Conservation (phyloP, 306 rosid species). For the Glycyrrhiza uralensis region DNA sequence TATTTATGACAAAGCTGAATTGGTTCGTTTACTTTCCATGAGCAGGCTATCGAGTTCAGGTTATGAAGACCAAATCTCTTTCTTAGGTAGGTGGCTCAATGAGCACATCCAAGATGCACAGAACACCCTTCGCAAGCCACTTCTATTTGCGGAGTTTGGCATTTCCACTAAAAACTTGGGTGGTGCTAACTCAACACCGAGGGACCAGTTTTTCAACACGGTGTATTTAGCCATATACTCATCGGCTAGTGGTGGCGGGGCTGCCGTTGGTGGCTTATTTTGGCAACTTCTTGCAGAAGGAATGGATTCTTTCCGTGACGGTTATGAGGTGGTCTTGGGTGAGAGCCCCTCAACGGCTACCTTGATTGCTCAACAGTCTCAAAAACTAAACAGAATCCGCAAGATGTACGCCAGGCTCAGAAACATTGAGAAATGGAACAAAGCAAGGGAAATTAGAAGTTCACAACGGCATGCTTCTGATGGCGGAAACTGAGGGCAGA, state of each 20-base stretch:
- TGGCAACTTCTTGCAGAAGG: conserved; percentile 86
- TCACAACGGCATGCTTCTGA: not conserved
- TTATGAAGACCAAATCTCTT: conserved; percentile 58
- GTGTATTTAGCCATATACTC: conserved; percentile 69
- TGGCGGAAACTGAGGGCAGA: conserved; percentile 32
- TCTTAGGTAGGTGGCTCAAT: conserved; percentile 59
- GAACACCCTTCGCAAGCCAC: conserved; percentile 73
- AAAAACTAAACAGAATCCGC: conserved; percentile 50
- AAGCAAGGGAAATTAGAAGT: conserved; percentile 45
- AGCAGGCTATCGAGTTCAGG: conserved; percentile 62
- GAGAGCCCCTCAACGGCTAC: conserved; percentile 57
- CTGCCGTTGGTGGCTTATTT: conserved; percentile 76
- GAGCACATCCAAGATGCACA: conserved; percentile 86
- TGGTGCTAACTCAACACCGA: conserved; percentile 38
- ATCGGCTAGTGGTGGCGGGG: conserved; percentile 72
- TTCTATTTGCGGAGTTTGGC: conserved; percentile 87
- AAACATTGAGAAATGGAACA: conserved; percentile 60
- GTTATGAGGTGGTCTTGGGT: conserved; percentile 65
- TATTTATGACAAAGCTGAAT: not conserved
- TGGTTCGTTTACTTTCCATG: conserved; percentile 12
- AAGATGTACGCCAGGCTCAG: conserved; percentile 65
- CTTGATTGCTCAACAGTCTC: conserved; percentile 68
- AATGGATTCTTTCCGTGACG: conserved; percentile 80
- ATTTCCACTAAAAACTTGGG: conserved; percentile 46
- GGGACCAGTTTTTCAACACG: conserved; percentile 52